phyloP scores from a whole-genome alignment of 2,329 filamentous ascomycete species.

The Talaromyces sp. region DNA sequence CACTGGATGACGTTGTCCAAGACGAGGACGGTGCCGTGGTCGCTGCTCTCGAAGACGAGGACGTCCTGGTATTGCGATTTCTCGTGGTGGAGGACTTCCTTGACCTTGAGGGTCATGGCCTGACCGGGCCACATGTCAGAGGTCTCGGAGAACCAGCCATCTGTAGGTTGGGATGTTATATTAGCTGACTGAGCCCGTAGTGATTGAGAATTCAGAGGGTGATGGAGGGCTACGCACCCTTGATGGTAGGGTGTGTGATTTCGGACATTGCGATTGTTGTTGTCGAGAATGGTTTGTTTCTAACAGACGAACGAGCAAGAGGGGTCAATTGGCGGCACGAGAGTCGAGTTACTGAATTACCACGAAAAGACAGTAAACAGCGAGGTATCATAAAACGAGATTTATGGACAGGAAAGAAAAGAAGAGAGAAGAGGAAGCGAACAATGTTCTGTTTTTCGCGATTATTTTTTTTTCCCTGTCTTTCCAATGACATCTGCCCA shows the following conservation, averaged over 20 bases:
- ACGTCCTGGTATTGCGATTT: conserved; percentile 99
- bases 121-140: conserved; percentile 99
- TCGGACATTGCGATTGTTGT: conserved; percentile 57
- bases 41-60: conserved; percentile 95
- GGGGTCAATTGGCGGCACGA: conserved; percentile 13
- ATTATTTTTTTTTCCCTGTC: conserved; percentile 6
- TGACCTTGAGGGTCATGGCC: conserved; percentile 97
- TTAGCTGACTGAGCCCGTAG: not conserved
- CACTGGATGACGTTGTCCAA: conserved; percentile 99
- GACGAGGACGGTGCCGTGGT: conserved; percentile 93
- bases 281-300: conserved; percentile 14
- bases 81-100: conserved; percentile 97
- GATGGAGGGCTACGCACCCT: conserved; percentile 51
- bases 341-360: conserved; percentile 5
- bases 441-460: not conserved
- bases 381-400: conserved; percentile 13
- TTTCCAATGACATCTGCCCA: conserved; percentile 16
- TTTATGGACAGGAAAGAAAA: not conserved
- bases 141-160: conserved; percentile 99
- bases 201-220: not conserved
- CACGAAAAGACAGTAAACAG: conserved; percentile 5
- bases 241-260: conserved; percentile 72
- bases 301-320: conserved; percentile 10
- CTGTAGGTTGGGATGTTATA: conserved; percentile 45
- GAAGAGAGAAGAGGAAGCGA: not conserved